A percentile compares a stretch with the other conserved stretches of the same genome.
phyloP scores from a whole-genome alignment of 352 stramenopile species.

The Bremia lactucae region DNA sequence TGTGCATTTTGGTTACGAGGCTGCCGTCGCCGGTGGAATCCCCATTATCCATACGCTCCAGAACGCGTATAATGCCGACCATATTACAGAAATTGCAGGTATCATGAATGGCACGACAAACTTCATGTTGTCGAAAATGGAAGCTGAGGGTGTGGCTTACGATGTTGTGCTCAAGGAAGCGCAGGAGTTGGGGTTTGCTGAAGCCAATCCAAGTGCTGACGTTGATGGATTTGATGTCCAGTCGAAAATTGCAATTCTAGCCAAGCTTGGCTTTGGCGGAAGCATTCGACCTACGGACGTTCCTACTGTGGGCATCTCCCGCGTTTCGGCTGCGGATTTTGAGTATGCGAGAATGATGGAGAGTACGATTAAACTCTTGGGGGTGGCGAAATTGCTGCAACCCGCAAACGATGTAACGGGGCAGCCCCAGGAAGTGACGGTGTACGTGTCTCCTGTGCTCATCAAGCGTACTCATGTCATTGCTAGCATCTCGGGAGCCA shows the following conservation, averaged over 20 bases:
- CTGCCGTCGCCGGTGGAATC: conserved; percentile 93
- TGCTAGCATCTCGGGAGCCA: conserved; percentile 75
- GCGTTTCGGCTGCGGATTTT: conserved; percentile 89
- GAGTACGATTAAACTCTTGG: conserved; percentile 94
- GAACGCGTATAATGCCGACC: conserved; percentile 87
- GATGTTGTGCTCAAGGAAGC: conserved; percentile 89
- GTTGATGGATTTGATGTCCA: conserved; percentile 94
- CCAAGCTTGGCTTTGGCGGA: conserved; percentile 89
- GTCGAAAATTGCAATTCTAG: conserved; percentile 93
- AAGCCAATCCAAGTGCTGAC: conserved; percentile 92
- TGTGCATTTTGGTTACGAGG: conserved; percentile 91
- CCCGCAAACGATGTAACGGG: conserved; percentile 64
- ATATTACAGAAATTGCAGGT: conserved; percentile 88
- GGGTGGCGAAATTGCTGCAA: conserved; percentile 69
- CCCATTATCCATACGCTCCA: conserved; percentile 94
- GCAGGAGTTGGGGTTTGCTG: conserved; percentile 87
- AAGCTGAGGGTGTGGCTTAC: conserved; percentile 87
- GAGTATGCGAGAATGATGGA: conserved; percentile 93
- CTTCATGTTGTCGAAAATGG: conserved; percentile 98
- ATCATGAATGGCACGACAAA: conserved; percentile 98
- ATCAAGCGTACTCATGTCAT: conserved; percentile 87
- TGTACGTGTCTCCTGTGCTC: conserved; percentile 91
- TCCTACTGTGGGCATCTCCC: conserved; percentile 89
- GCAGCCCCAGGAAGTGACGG: conserved; percentile 69
- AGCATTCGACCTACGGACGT: conserved; percentile 84